Evolutionary conservation across 805 yeast genomes (phyloP).

Genomic region (Starmerella potacharoeniae): DNA sequence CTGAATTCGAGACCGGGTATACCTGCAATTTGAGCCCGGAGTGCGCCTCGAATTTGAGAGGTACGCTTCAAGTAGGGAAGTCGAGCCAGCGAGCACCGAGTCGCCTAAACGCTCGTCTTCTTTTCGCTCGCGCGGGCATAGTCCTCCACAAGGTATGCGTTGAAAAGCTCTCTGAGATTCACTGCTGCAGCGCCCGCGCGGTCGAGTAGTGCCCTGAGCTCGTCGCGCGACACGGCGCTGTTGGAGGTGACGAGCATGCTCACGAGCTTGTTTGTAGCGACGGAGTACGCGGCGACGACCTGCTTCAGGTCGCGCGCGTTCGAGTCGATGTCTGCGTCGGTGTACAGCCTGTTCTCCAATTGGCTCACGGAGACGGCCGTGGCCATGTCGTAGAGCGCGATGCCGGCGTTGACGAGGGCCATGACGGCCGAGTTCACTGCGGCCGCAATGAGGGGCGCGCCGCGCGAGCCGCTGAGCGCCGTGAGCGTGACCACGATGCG

Average conservation of each 20-base stretch:
- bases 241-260: constrained; percentile 19
- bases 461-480: constrained; percentile 40
- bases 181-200: constrained; percentile 19
- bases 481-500: constrained; percentile 69
- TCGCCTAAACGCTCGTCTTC: neutral
- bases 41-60: no score
- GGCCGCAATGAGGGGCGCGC: constrained; percentile 34
- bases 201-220: constrained; percentile 14
- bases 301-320: constrained; percentile 8
- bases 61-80: no score
- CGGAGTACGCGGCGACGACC: constrained; percentile 20
- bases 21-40: no score
- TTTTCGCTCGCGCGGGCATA: constrained; percentile 9
- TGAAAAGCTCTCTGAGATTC: constrained; percentile 18
- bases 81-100: neutral
- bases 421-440: constrained; percentile 53
- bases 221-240: constrained; percentile 10
- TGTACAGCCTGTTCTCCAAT: constrained; percentile 8
- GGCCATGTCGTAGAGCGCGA: constrained; percentile 68
- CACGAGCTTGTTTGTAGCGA: constrained; percentile 16
- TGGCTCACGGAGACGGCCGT: constrained; percentile 32
- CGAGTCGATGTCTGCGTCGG: constrained; percentile 16
- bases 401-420: constrained; percentile 75
- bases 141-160: constrained; percentile 22
- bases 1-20: no score